phyloP scores from a whole-genome alignment of 768 basidiomycete species.

The Leccinum variicolor region DNA sequence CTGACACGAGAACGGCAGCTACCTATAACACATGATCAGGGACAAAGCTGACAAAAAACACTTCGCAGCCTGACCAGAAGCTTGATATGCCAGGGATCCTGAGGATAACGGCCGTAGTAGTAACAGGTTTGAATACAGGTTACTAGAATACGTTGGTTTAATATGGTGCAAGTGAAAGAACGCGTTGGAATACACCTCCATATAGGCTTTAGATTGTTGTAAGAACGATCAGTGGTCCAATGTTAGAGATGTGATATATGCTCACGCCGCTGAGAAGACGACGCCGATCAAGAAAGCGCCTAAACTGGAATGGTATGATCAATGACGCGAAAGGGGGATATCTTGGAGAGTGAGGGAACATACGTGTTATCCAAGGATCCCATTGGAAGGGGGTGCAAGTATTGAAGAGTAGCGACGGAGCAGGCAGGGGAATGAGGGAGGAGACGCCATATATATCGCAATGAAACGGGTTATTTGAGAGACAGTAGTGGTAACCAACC shows the following conservation, averaged over 20 bases:
- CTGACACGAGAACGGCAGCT: conserved; percentile 48
- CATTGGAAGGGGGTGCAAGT: conserved; percentile 8
- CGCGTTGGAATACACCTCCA: conserved; percentile 39
- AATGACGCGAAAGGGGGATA: neutral
- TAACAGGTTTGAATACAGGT: conserved; percentile 57
- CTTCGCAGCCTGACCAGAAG: conserved; percentile 37
- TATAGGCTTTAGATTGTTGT: conserved; percentile 37
- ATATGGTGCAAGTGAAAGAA: conserved; percentile 1
- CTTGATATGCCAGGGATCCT: conserved; percentile 51
- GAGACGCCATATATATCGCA: neutral
- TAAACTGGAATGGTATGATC: conserved; percentile 33
- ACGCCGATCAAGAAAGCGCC: conserved; percentile 56
- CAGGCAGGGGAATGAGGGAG: neutral
- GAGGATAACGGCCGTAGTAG: conserved; percentile 48
- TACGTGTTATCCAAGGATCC: conserved; percentile 37
- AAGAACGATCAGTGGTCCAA: neutral
- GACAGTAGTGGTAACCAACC: conserved; percentile 13
- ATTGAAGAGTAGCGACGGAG: neutral
- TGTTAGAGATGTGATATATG: conserved; percentile 10
- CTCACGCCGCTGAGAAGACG: conserved; percentile 51
- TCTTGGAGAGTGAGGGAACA: conserved; percentile 4
- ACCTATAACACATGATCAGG: conserved; percentile 37
- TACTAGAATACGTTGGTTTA: conserved; percentile 34
- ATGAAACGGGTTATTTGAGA: conserved; percentile 14
- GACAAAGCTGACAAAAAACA: neutral